Conservation (phyloP, 352 stramenopile species). For the Synura sp. region DNA sequence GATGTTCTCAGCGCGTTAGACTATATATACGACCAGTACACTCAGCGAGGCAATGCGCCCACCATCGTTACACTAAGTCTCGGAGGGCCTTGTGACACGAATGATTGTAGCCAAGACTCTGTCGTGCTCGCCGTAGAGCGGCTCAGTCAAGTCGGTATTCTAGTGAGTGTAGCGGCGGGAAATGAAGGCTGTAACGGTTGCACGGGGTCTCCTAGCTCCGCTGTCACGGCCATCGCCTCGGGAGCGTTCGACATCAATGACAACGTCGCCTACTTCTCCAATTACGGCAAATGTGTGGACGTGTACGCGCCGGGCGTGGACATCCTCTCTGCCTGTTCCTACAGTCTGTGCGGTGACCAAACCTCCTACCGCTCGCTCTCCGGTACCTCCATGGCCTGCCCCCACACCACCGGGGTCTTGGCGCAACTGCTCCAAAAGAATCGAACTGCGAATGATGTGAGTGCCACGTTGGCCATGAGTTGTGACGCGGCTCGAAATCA, state of each 20-base stretch:
- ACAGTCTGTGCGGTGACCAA: background rate
- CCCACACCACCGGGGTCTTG: conserved; percentile 37
- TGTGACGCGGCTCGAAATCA: too few relatives aligned
- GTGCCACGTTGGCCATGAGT: too few relatives aligned
- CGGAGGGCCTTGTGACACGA: background rate
- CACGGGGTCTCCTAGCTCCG: background rate
- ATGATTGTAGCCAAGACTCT: background rate
- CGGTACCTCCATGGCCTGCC: conserved; percentile 45
- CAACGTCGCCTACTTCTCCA: conserved; percentile 11
- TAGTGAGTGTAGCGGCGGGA: conserved; percentile 15
- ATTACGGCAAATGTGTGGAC: conserved; percentile 45
- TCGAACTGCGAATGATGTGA: too few relatives aligned
- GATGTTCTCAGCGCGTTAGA: conserved; percentile 13
- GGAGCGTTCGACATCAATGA: conserved; percentile 5
- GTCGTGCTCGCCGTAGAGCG: background rate
- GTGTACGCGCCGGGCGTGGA: conserved; percentile 33
- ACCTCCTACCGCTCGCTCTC: background rate
- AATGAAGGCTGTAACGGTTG: conserved; percentile 27
- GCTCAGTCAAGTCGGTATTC: background rate
- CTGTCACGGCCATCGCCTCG: background rate
- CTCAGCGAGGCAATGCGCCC: background rate
- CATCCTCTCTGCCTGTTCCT: background rate
- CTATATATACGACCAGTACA: background rate
- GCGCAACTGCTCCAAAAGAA: conserved; percentile 27
- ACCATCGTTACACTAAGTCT: conserved; percentile 36